These are phyloP conservation scores for Podospora fimiseda DNA, from an alignment of 495 filamentous ascomycete genomes.

Conservation along the genomic window DNA sequence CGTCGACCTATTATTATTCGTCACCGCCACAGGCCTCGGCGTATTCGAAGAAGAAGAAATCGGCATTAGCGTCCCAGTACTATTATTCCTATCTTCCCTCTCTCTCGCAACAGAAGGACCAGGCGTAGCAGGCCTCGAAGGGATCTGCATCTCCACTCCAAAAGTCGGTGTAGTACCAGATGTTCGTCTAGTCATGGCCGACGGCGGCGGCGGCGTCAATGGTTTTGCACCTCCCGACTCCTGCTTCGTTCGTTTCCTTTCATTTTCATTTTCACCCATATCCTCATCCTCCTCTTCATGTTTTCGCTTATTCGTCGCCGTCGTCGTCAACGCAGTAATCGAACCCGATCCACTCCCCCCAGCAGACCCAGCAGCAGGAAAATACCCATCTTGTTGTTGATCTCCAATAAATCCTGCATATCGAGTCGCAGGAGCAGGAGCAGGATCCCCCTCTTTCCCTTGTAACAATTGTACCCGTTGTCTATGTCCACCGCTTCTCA, in stretches of 20 bases:
- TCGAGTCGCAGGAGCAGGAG: constrained; percentile 1
- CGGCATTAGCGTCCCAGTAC: constrained; percentile 24
- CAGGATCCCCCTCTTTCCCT: constrained; percentile 6
- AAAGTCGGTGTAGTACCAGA: constrained; percentile 35
- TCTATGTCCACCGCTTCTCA: constrained; percentile 43
- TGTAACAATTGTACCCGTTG: constrained; percentile 29
- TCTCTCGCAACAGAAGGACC: constrained; percentile 18
- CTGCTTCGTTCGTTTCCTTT: background rate
- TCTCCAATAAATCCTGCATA: constrained; percentile 12
- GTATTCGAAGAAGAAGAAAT: too few relatives aligned
- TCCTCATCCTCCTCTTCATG: constrained; percentile 39
- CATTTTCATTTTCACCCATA: constrained; percentile 11
- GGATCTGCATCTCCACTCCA: constrained; percentile 49
- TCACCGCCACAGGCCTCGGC: constrained; percentile 21
- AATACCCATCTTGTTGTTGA: too few relatives aligned
- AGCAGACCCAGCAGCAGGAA: too few relatives aligned
- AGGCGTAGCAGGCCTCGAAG: constrained; percentile 50
- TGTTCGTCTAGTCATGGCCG: constrained; percentile 27
- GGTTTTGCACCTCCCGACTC: constrained; percentile 11
- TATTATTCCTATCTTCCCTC: background rate
- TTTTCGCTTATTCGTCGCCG: constrained; percentile 33
- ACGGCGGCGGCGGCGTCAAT: constrained; percentile 29
- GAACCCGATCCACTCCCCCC: too few relatives aligned
- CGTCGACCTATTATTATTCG: constrained; percentile 32
- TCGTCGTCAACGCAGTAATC: background rate